Percentiles rank a stretch among this genome's conserved stretches.
Evolutionary conservation across 2,329 filamentous ascomycete species (phyloP).

Genomic region (Fusarium caatingaense): DNA sequence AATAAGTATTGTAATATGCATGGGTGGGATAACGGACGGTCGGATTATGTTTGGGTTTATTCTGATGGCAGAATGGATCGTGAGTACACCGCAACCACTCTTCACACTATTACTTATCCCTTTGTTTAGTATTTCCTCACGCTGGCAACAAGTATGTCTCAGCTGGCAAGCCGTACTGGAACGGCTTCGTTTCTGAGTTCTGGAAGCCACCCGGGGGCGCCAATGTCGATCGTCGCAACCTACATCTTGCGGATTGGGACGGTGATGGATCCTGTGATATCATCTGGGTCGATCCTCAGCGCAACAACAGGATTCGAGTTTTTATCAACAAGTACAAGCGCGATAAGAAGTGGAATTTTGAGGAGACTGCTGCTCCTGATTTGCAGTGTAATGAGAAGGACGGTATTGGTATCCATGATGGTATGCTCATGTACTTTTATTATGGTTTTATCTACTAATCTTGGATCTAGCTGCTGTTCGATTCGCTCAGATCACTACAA

Average conservation of each 20-base stretch:
- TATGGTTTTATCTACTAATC: no score
- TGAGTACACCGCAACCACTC: background rate
- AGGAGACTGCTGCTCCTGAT: background rate
- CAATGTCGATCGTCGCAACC: background rate
- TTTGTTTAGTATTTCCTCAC: background rate
- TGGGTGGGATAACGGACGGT: conserved; percentile 9
- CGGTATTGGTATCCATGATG: background rate
- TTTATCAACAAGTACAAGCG: background rate
- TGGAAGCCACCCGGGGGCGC: background rate
- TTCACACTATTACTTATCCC: no score
- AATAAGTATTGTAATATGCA: conserved; percentile 39
- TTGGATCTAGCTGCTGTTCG: background rate
- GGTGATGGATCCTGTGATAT: conserved; percentile 17
- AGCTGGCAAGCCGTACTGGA: background rate
- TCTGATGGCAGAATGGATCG: background rate
- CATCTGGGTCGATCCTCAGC: background rate
- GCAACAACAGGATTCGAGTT: background rate
- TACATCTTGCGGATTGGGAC: conserved; percentile 14
- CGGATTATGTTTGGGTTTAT: conserved; percentile 32
- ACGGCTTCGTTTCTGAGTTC: background rate
- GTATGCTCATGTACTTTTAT: no score
- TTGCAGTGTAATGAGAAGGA: background rate
- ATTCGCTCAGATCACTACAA: background rate
- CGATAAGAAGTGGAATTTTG: background rate
- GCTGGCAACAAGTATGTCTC: background rate